Evolutionary conservation across 2,329 filamentous ascomycete species (phyloP), one percentile per base, ranked within the genome.

Genomic region (Dichotomopilus funicola): DNA sequence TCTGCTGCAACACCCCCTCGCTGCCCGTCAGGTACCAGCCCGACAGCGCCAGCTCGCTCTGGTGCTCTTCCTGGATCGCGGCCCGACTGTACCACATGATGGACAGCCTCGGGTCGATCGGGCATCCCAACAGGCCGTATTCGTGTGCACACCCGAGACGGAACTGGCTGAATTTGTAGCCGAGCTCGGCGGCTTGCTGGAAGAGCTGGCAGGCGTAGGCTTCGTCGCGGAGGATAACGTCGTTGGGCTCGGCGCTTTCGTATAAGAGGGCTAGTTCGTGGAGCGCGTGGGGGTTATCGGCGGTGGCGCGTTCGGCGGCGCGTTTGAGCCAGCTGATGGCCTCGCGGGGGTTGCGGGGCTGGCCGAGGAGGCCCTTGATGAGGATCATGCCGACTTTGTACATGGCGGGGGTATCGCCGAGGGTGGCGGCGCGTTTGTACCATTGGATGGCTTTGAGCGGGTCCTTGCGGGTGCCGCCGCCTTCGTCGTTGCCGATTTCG

Each of bases 331-430:
- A 97, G 27, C 83, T 85, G 31, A 96, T 82, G 13, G 91, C 91
- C 72, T 97, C 94, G 44, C 87, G 81, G 2, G 89, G 82, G 66
- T 95, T 95, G 66, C 78, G 83, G 31, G 79, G 81, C 68, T 97
- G 91, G 4, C 91, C 91, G n/a, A 99, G 80, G 34, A 97, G 78
- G 9, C 92, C 94, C 71, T 97, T 97, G 53, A 97, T 81, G 59
- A 89, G 76, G 62, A 99, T 95, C 86, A 96, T 95, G 56, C 94
- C 94, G 72, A 97, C 85, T 72, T 99, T 99, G 76, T 96, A 99
- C 90, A 97, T 95, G 35, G 91, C 94, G 0, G 92, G 88, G 1
- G 88, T 87, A 66, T 99, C 92, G 3, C 94, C 92, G 2, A 97
- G 78, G 10, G 87, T 87, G 9, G 94, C 92, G 6, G 94, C 91